Base-by-base conservation (phyloP, 352 stramenopile genomes). In the Pythium aphanidermatum region DNA sequence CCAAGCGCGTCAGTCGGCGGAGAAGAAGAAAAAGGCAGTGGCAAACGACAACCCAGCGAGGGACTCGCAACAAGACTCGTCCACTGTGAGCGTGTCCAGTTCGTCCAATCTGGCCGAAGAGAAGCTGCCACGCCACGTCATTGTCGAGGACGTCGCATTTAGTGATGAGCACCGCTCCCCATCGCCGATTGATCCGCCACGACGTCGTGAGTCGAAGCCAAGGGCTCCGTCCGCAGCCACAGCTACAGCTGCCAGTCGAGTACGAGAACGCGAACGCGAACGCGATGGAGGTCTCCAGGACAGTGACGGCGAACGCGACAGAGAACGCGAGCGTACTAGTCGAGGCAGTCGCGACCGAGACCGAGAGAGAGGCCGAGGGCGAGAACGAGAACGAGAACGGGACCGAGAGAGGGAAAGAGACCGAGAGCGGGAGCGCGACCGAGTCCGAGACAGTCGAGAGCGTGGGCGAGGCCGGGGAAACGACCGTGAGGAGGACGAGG, bases 361-460 rank as follows among this genome's bases (percentile, higher is more conserved):
- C n/a, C n/a, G n/a, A n/a, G n/a, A n/a, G n/a, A 46, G 51, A 36
- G 37, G 51, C 31, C 50, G 36, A 2, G 50, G 36, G 9, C 33
- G 30, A 9, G 43, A 65, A 29, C 53, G 46, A 45, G 59, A 76
- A 13, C 46, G 60, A 10, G 48, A 51, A 0, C 37, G 60, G 21
- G 63, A 65, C 5, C 63, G 51, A 4, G 68, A 67, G 3, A 5
- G 28, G 6, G 67, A 46, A 34, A n/a, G 30, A 9, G 43, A 65
- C 25, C 53, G 46, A 45, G 59, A 76, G 13, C 46, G 60, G 9
- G 48, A 51, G 0, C 37, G 60, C 21, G 63, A 65, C 5, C 63
- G 51, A 4, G 42, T 51, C 17, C 56, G 74, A 17, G 42, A 20
- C 19, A 26, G 20, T 34, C 45, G 42, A 9, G 51, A 46, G 7